phyloP scores from a whole-genome alignment of 2,329 filamentous ascomycete genomes.

The Byssothecium circinans region DNA sequence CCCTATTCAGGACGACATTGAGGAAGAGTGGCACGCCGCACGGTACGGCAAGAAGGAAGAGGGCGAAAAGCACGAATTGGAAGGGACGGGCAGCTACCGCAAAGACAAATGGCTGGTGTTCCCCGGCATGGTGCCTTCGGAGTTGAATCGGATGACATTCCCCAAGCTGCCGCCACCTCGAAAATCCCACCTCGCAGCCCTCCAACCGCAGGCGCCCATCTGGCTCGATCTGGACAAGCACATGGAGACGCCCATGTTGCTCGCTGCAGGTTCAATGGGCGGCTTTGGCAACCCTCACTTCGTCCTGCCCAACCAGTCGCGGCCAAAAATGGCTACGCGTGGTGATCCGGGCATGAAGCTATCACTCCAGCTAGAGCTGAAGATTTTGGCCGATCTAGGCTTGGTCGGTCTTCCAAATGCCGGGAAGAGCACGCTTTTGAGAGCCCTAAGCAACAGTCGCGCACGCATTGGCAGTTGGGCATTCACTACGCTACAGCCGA shows the following conservation, averaged over 20 bases:
- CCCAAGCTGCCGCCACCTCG: conserved; percentile 59
- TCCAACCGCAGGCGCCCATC: conserved; percentile 74
- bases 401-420: conserved; percentile 94
- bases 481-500: conserved; percentile 92
- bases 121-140: conserved; percentile 75
- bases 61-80: conserved; percentile 31
- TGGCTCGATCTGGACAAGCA: conserved; percentile 62
- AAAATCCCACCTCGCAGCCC: conserved; percentile 60
- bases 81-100: conserved; percentile 42
- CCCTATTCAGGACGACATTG: conserved; percentile 70
- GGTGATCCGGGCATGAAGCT: conserved; percentile 79
- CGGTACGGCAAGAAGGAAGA: conserved; percentile 22
- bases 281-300: conserved; percentile 95
- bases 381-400: conserved; percentile 91
- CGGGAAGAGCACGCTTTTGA: conserved; percentile 89
- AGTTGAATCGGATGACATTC: conserved; percentile 62
- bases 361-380: conserved; percentile 84
- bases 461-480: conserved; percentile 93
- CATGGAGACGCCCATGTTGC: conserved; percentile 79
- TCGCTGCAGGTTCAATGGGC: conserved; percentile 84
- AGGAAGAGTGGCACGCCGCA: conserved; percentile 33
- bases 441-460: conserved; percentile 83
- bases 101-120: conserved; percentile 84
- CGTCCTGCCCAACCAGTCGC: conserved; percentile 69
- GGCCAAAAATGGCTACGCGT: conserved; percentile 85